Evolutionary conservation across 371 early-diverging fungal genomes (phyloP).

Genomic region (Mucor sp.): DNA sequence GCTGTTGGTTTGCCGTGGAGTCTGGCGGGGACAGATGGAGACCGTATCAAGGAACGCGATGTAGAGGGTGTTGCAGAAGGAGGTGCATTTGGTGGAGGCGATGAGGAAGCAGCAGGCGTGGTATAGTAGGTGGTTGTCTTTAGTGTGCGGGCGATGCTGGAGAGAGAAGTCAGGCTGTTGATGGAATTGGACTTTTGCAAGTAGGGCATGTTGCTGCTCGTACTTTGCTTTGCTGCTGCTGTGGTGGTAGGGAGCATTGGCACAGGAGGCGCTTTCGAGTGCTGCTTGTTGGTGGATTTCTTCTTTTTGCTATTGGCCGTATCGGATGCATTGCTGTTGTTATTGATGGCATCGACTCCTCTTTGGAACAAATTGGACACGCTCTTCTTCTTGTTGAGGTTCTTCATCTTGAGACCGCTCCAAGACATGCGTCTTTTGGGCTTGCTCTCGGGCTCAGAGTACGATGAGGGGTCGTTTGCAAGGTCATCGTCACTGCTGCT

Average conservation of each 20-base stretch:
- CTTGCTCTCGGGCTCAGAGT: conserved; percentile 13
- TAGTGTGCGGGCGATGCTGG: conserved; percentile 30
- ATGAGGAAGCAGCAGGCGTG: conserved; percentile 2
- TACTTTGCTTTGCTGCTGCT: not conserved
- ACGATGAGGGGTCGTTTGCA: not conserved
- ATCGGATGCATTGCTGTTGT: not conserved
- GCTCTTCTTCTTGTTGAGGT: conserved; percentile 17
- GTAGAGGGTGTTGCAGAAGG: conserved; percentile 2
- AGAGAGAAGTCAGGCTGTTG: conserved; percentile 35
- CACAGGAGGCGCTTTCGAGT: not conserved
- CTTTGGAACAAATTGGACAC: conserved; percentile 29
- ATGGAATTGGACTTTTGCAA: conserved; percentile 34
- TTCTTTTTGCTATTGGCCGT: conserved; percentile 1
- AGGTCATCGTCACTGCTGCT: not conserved
- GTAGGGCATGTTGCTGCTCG: conserved; percentile 1
- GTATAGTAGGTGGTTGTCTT: conserved; percentile 35
- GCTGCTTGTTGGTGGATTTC: not conserved
- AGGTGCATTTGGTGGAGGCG: conserved; percentile 3
- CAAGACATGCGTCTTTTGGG: conserved; percentile 24
- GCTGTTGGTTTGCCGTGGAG: not conserved
- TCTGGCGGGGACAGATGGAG: conserved; percentile 20
- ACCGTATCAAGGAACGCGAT: conserved; percentile 19
- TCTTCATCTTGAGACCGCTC: conserved; percentile 24
- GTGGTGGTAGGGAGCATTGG: not conserved
- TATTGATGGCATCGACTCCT: conserved; percentile 7